Conservation (phyloP, 1,284 basidiomycete species). For the Tilletia caries region DNA sequence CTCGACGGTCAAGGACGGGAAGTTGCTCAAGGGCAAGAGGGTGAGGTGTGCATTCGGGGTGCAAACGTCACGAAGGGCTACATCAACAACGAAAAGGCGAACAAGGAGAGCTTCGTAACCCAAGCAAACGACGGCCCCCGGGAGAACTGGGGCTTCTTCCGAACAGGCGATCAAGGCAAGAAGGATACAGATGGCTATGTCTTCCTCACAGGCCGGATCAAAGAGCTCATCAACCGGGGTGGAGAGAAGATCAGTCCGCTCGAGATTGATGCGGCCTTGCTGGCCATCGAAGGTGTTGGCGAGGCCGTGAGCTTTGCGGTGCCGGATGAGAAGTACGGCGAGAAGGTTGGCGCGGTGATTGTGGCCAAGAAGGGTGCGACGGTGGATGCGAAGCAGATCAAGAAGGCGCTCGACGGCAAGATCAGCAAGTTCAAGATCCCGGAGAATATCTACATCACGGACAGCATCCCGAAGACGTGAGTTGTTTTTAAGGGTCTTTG, state of each 20-base stretch:
- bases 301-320: conserved; percentile 59
- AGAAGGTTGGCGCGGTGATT: conserved; percentile 53
- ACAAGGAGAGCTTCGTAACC: conserved; percentile 53
- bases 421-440: conserved; percentile 55
- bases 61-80: conserved; percentile 56
- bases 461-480: conserved; percentile 53
- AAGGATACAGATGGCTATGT: conserved; percentile 65
- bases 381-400: conserved; percentile 41
- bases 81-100: conserved; percentile 56
- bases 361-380: conserved; percentile 39
- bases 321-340: conserved; percentile 52
- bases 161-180: conserved; percentile 67
- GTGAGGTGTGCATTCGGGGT: conserved; percentile 57
- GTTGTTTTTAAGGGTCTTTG: neutral
- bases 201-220: conserved; percentile 55
- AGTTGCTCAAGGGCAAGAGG: conserved; percentile 46
- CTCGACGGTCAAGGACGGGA: conserved; percentile 55
- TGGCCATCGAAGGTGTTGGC: conserved; percentile 57
- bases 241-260: conserved; percentile 69
- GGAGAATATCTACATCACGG: conserved; percentile 52
- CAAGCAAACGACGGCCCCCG: conserved; percentile 18
- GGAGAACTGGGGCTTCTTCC: conserved; percentile 57
- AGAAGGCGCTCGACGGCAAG: conserved; percentile 37
- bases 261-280: conserved; percentile 62
- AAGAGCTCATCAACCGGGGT: conserved; percentile 56